These are phyloP conservation scores for Exsudoporus frostii DNA, from an alignment of 768 basidiomycete species.

Conservation along the genomic window DNA sequence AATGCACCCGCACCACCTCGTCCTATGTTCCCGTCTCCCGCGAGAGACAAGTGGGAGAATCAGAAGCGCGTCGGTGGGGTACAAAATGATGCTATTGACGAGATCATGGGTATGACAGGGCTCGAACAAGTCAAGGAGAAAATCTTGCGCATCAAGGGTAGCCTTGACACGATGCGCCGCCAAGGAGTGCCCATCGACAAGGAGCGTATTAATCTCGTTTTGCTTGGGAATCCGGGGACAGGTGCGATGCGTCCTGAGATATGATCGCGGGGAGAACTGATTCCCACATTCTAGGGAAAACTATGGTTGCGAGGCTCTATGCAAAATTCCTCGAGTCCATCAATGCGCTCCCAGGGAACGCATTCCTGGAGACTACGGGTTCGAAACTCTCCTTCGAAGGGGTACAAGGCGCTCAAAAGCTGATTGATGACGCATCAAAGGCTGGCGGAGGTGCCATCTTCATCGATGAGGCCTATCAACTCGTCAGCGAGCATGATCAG, in stretches of 20 bases:
- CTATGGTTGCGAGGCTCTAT: conserved; percentile 65
- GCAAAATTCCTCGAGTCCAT: conserved; percentile 60
- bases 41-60: conserved; percentile 51
- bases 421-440: conserved; percentile 47
- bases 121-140: conserved; percentile 62
- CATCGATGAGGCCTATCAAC: conserved; percentile 73
- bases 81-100: conserved; percentile 51
- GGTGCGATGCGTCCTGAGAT: conserved; percentile 37
- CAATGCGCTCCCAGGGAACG: conserved; percentile 48
- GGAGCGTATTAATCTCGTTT: conserved; percentile 60
- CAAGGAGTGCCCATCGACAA: conserved; percentile 50
- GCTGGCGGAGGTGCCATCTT: conserved; percentile 67
- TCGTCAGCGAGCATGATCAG: conserved; percentile 46
- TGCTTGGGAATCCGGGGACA: conserved; percentile 74
- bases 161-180: conserved; percentile 52
- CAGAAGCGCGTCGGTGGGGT: conserved; percentile 56
- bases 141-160: conserved; percentile 54
- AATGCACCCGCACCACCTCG: conserved; percentile 6
- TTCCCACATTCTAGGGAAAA: conserved; percentile 49
- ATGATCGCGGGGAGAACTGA: background rate
- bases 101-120: conserved; percentile 67
- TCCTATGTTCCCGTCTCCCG: conserved; percentile 29
- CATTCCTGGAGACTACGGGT: conserved; percentile 64
- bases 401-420: conserved; percentile 48
- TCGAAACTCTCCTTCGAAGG: conserved; percentile 58